Base-by-base conservation (phyloP, 1,284 basidiomycete genomes). In the Meripilus lineatus region DNA sequence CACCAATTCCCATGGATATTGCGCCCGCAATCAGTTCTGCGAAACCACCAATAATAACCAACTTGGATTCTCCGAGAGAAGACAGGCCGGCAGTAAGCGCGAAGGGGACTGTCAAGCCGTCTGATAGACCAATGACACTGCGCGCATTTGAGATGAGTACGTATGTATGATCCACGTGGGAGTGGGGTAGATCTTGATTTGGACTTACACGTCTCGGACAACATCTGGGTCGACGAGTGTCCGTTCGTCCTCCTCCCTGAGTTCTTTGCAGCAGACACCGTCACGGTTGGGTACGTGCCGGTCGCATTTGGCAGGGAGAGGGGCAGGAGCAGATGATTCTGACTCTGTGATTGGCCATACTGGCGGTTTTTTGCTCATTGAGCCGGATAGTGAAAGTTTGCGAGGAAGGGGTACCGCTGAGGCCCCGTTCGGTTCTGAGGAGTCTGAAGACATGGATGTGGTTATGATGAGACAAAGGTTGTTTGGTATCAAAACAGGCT, bases 1-100 rank as follows among this genome's bases (percentile, higher is more conserved):
- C 95, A 45, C 95, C 95, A 39, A 98, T 89, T 48, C 94, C 94
- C 95, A 98, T 99, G 0, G 84, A 87, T 50, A 98, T 91, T 7
- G 93, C 89, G n/a, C 94, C 93, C 2, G 93, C 91, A 47, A 93
- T 89, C 51, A 96, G 82, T 63, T 97, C 91, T 22, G 94, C 90
- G 40, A 96, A 69, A 38, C 94, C 92, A 55, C 92, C 90, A 38
- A 96, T 74, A 37, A 97, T 89, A 55, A 97, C 94, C 28, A 96
- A 75, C 43, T 75, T 81, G 11, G 89, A 92, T 53, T 88, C 84
- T 38, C 94, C 93, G 15, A 97, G 77, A 2, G 89, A 91, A 1
- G 93, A 93, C 8, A 98, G 77, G 52, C 94, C 91, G 13, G 90
- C 89, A 1, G 92, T 84, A 25, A 95, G 70, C 2, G 92, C 92